Evolutionary conservation across 306 rosid species (phyloP), one percentile per base, ranked within the genome.

Genomic region (Casuarina cunninghamiana): DNA sequence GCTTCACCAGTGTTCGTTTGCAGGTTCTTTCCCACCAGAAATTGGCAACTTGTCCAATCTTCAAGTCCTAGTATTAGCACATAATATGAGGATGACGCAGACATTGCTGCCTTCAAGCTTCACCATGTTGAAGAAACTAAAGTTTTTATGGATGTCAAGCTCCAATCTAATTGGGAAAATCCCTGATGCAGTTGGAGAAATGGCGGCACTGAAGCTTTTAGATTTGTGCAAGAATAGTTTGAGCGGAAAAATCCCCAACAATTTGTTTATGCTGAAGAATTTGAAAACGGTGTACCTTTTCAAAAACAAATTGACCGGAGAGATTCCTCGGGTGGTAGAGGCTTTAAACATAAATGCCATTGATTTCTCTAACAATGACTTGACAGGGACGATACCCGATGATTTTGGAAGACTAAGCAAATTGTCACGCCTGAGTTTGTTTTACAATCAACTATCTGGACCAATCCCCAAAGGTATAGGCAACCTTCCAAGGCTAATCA

Each of bases 41-140:
- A 90, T 88, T 37, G 93, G 91, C 6, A 49, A 80, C 72, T 87
- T 93, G 85, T 79, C 81, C 50, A 91, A 89, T 71, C 91, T 93
- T 57, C 87, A 87, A 69, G 1, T 5, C 0, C 76, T 93, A 73
- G 26, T 48, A 3, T 61, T 88, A 73, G 78, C 89, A 6, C 10
- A 37, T 3, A 84, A 77, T 71, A 7, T 0, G 2, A 0, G 49
- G 1, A 75, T 93, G 17, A 26, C 19, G 54, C 32, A 26, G 32
- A 81, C 89, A 9, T 60, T n/a, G 43, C 17, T 89, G 45, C 91
- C 91, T 4, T 12, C 81, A 21, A 78, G 21, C 17, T 89, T 85
- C 73, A 84, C 89, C 35, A 44, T 75, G 68, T 79, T 89, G 84
- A 90, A n/a, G 41, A 93, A 85, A 65, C 72, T 93, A 86, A 89